These are phyloP conservation scores for Odonthalia washingtoniensis DNA, from an alignment of 31 red algal genomes.

Conservation along the genomic window DNA sequence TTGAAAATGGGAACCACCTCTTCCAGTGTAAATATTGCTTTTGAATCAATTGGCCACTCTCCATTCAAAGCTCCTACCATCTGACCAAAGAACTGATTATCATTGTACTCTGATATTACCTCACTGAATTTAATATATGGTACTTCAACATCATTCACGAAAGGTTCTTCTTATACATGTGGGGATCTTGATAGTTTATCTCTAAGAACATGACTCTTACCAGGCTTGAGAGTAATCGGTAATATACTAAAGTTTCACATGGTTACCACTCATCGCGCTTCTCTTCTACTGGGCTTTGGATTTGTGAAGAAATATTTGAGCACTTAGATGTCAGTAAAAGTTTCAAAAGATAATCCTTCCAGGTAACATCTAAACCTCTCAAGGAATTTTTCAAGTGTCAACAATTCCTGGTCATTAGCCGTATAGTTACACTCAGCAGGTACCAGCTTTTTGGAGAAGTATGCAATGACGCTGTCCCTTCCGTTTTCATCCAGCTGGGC, in stretches of 20 bases:
- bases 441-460: slow-evolving; percentile 23
- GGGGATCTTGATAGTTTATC: slow-evolving; percentile 7
- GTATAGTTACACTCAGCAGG: slow-evolving; percentile 32
- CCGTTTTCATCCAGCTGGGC: slow-evolving; percentile 15
- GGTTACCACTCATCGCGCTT: slow-evolving; percentile 7
- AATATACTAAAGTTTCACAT: background rate
- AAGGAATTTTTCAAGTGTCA: background rate
- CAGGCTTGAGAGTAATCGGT: background rate
- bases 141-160: background rate
- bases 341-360: slow-evolving; percentile 28
- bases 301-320: slow-evolving; percentile 35
- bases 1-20: background rate
- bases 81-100: slow-evolving; percentile 14
- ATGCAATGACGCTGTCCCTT: background rate
- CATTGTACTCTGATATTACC: background rate
- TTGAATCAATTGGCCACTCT: background rate
- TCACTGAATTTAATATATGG: background rate
- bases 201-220: slow-evolving; percentile 26
- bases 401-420: slow-evolving; percentile 10
- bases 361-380: slow-evolving; percentile 36
- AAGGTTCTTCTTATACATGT: background rate
- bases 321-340: slow-evolving; percentile 28
- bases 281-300: background rate
- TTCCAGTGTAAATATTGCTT: background rate
- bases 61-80: slow-evolving; percentile 9